A percentile compares a stretch with the other conserved stretches of the same genome.
These are phyloP conservation scores for Trichoderma lentiforme DNA, from an alignment of 2,329 filamentous ascomycete species.

Conservation along the genomic window DNA sequence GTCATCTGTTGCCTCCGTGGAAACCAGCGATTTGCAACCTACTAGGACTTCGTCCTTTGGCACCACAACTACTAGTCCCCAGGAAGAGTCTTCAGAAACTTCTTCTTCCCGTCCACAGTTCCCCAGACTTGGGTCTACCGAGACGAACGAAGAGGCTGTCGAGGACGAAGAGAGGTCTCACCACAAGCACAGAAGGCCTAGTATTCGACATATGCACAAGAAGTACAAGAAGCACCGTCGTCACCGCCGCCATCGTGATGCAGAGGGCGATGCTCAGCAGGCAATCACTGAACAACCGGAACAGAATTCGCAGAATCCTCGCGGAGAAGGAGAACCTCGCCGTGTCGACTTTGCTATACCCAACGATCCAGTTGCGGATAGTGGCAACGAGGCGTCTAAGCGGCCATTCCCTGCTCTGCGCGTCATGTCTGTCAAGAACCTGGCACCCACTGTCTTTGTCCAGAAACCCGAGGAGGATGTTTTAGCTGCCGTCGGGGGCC, in stretches of 20 bases:
- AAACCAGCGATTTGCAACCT: constrained; percentile 41
- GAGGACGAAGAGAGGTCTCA: constrained; percentile 42
- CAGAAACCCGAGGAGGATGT: constrained; percentile 37
- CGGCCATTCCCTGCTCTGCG: constrained; percentile 47
- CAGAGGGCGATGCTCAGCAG: constrained; percentile 26
- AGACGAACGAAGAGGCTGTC: constrained; percentile 43
- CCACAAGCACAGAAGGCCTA: constrained; percentile 34
- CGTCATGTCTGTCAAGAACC: constrained; percentile 61
- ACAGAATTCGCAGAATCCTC: constrained; percentile 9
- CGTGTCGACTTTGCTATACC: constrained; percentile 57
- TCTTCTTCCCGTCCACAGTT: constrained; percentile 37
- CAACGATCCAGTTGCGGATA: constrained; percentile 27
- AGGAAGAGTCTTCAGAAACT: constrained; percentile 41
- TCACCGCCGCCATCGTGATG: constrained; percentile 31
- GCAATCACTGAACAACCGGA: constrained; percentile 31
- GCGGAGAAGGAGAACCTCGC: constrained; percentile 43
- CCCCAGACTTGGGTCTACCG: constrained; percentile 35
- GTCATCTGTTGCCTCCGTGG: constrained; percentile 69
- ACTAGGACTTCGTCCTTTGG: constrained; percentile 43
- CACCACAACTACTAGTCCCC: constrained; percentile 31
- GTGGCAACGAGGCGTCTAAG: constrained; percentile 24
- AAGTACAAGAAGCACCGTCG: constrained; percentile 47
- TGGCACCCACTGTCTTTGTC: constrained; percentile 69
- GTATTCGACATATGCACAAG: constrained; percentile 37
- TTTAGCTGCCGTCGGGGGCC: constrained; percentile 35